phyloP scores from a whole-genome alignment of 208 protist genomes.

The Leishmania tarentolae region DNA sequence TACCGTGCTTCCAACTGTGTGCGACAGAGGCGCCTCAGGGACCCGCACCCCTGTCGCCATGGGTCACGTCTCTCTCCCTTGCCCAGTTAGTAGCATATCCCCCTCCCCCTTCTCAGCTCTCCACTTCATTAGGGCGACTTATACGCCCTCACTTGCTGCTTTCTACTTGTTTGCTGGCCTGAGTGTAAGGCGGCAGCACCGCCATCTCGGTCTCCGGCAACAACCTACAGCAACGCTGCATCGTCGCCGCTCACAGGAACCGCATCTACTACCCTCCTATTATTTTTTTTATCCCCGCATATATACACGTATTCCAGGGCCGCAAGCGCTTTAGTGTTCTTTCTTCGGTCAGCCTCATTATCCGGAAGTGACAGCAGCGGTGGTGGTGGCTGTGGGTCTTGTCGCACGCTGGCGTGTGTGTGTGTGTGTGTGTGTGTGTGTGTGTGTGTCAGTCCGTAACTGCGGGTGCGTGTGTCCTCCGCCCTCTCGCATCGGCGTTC shows the following conservation, averaged over 20 bases:
- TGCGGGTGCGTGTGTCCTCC: neutral
- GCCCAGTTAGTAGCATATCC: neutral
- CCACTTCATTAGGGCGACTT: no score
- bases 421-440: slow-evolving; percentile 1
- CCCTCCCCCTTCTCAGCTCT: neutral
- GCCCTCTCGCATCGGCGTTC: neutral
- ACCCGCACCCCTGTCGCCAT: no score
- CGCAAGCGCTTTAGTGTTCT: neutral
- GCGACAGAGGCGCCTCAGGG: no score
- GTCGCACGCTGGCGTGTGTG: neutral
- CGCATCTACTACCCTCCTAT: neutral
- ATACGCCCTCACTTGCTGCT: neutral
- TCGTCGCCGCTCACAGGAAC: neutral
- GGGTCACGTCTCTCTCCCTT: neutral
- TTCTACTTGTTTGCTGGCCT: neutral
- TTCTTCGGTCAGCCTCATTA: neutral
- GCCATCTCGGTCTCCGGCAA: neutral
- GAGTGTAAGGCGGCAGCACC: neutral
- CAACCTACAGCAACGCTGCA: neutral
- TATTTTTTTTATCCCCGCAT: neutral
- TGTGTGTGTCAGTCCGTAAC: neutral
- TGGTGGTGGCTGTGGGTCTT: neutral
- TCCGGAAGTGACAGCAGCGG: neutral
- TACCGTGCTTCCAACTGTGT: neutral
- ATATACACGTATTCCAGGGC: neutral